These are phyloP conservation scores for Cokeromyces recurvatus DNA, from an alignment of 371 early-diverging fungal species.

Conservation along the genomic window DNA sequence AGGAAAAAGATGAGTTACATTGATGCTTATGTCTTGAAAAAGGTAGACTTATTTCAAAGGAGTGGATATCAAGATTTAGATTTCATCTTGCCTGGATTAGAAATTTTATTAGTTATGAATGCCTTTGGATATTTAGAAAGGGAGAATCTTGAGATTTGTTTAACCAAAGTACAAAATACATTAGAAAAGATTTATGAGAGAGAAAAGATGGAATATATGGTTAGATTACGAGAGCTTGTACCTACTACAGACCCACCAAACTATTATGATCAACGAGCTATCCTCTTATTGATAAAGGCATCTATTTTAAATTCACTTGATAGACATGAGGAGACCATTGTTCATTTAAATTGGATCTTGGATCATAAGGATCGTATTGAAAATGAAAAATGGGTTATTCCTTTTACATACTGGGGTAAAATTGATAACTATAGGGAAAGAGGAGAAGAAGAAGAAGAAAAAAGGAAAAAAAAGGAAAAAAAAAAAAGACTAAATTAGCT, in stretches of 20 bases:
- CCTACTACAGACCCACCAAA: constrained; percentile 39
- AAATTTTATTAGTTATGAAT: constrained; percentile 56
- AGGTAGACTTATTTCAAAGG: constrained; percentile 49
- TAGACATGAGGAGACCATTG: constrained; percentile 35
- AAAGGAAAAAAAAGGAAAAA: too few species aligned
- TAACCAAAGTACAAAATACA: constrained; percentile 37
- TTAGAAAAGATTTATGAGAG: constrained; percentile 43
- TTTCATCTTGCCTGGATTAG: constrained; percentile 50
- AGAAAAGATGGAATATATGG: constrained; percentile 42
- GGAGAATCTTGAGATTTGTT: constrained; percentile 33
- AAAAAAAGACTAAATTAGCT: too few species aligned
- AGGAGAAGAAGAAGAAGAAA: too few species aligned
- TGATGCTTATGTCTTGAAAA: constrained; percentile 51
- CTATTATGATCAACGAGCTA: constrained; percentile 44
- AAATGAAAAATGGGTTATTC: constrained; percentile 56
- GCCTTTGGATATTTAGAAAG: constrained; percentile 53
- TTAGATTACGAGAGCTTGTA: constrained; percentile 37
- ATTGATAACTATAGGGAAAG: not conserved
- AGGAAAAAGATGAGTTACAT: constrained; percentile 43
- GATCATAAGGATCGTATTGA: constrained; percentile 46
- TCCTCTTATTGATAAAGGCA: constrained; percentile 36
- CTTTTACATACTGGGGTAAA: constrained; percentile 65
- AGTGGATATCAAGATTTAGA: constrained; percentile 57
- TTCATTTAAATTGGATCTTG: constrained; percentile 56
- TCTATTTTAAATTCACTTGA: constrained; percentile 39